These are phyloP conservation scores for Vigna trinervia DNA, from an alignment of 306 rosid genomes.

Conservation along the genomic window DNA sequence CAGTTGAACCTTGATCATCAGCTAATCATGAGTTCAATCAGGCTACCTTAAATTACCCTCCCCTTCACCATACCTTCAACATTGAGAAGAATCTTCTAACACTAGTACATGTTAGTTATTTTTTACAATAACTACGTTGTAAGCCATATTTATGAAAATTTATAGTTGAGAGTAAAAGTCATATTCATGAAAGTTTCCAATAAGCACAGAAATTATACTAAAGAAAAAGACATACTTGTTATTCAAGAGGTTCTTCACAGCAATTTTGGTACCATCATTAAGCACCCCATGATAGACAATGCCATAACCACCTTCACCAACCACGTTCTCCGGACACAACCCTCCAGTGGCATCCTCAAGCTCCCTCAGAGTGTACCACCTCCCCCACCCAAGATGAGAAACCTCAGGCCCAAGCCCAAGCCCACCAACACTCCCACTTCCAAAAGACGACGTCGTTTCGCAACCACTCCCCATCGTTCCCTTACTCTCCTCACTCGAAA, in stretches of 20 bases:
- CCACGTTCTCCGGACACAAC: slow-evolving; percentile 79
- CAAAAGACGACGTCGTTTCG: slow-evolving; percentile 62
- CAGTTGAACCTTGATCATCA: too few relatives aligned
- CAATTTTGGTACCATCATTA: slow-evolving; percentile 78
- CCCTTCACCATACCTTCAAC: too few relatives aligned
- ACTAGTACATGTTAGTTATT: too few relatives aligned
- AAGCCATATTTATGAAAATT: not conserved
- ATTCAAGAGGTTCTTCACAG: slow-evolving; percentile 94
- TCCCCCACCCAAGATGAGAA: slow-evolving; percentile 97
- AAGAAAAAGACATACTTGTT: slow-evolving; percentile 62
- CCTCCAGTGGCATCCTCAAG: slow-evolving; percentile 92
- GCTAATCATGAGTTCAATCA: too few relatives aligned
- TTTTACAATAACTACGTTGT: not conserved
- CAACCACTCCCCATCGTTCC: slow-evolving; percentile 62
- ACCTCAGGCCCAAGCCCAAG: slow-evolving; percentile 76
- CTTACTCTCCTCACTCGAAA: slow-evolving; percentile 84
- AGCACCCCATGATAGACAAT: slow-evolving; percentile 84
- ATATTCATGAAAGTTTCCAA: not conserved
- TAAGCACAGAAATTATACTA: not conserved
- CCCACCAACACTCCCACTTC: slow-evolving; percentile 64
- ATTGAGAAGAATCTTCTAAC: too few relatives aligned
- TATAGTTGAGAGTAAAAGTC: not conserved
- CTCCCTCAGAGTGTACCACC: slow-evolving; percentile 96
- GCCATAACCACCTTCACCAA: slow-evolving; percentile 99
- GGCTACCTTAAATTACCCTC: too few relatives aligned